Conservation (phyloP, 148 eudicot species). For the Polygonum maritimum region DNA sequence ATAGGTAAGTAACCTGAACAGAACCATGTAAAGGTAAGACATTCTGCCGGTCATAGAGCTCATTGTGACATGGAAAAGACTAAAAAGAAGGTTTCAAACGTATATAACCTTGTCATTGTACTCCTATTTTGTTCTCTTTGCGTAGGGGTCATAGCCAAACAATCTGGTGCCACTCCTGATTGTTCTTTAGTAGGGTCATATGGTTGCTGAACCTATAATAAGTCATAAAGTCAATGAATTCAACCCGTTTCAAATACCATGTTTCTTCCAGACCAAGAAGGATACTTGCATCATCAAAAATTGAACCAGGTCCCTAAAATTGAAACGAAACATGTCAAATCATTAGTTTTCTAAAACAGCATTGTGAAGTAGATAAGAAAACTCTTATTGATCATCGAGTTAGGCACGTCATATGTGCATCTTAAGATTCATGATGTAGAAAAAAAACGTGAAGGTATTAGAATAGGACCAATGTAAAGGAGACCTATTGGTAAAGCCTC, state of each 20-base stretch:
- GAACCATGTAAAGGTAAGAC: conserved; percentile 2
- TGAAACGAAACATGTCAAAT: not conserved
- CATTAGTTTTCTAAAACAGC: not conserved
- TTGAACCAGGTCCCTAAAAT: not conserved
- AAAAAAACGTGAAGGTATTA: not conserved
- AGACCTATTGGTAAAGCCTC: not conserved
- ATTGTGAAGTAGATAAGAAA: not conserved
- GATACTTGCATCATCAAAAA: too few species aligned
- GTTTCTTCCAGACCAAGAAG: too few species aligned
- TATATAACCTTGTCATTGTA: conserved; percentile 48
- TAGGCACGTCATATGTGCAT: not conserved
- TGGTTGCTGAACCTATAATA: too few species aligned
- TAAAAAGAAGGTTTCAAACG: too few species aligned
- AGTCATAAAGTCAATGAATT: too few species aligned
- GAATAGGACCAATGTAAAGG: not conserved
- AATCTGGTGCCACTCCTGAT: too few species aligned
- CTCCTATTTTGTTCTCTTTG: conserved; percentile 48
- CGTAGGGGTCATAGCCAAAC: conserved; percentile 39
- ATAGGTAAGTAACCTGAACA: conserved; percentile 53
- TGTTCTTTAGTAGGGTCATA: too few species aligned
- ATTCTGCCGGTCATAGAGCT: not conserved
- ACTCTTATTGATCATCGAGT: not conserved
- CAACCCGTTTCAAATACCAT: too few species aligned
- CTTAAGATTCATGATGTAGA: not conserved
- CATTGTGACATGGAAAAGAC: not conserved